A percentile compares a stretch with the other conserved stretches of the same genome.
These are phyloP conservation scores for Acanthamoeba rhysodes DNA, from an alignment of 208 protist genomes.

Conservation along the genomic window DNA sequence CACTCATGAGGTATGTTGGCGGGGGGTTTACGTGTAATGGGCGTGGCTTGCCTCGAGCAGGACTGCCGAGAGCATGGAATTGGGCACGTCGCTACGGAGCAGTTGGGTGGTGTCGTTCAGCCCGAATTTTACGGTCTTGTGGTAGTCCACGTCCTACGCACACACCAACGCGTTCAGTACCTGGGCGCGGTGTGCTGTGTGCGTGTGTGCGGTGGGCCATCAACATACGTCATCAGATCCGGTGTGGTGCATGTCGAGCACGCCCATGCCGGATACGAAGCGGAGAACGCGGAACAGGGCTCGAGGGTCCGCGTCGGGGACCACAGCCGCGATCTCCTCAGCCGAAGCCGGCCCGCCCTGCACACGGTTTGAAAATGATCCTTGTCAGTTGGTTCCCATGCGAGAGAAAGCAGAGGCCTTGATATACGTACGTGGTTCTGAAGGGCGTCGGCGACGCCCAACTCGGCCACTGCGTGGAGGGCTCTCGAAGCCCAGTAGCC, in stretches of 20 bases:
- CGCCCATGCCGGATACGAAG: neutral
- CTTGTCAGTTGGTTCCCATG: too few relatives aligned
- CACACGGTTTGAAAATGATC: too few relatives aligned
- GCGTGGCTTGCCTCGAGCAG: neutral
- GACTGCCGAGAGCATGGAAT: neutral
- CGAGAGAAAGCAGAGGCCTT: too few relatives aligned
- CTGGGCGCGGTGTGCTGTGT: neutral
- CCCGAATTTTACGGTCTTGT: neutral
- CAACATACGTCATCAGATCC: neutral
- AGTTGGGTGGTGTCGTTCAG: conserved; percentile 10
- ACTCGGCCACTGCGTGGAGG: neutral
- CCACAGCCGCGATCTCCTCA: neutral
- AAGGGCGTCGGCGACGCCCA: neutral
- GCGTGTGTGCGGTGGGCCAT: neutral
- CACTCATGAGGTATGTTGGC: neutral
- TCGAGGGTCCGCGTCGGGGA: neutral
- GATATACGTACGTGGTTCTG: neutral
- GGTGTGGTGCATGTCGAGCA: neutral
- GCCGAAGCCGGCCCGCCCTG: neutral
- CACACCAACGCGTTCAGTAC: neutral
- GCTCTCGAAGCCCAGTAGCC: neutral
- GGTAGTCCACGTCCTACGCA: neutral
- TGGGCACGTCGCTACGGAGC: neutral
- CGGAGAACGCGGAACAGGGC: neutral
- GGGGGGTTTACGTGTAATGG: neutral